Evolutionary conservation across 2,329 filamentous ascomycete species (phyloP), one percentile per base, ranked within the genome.

Genomic region (Cercospora sp.): DNA sequence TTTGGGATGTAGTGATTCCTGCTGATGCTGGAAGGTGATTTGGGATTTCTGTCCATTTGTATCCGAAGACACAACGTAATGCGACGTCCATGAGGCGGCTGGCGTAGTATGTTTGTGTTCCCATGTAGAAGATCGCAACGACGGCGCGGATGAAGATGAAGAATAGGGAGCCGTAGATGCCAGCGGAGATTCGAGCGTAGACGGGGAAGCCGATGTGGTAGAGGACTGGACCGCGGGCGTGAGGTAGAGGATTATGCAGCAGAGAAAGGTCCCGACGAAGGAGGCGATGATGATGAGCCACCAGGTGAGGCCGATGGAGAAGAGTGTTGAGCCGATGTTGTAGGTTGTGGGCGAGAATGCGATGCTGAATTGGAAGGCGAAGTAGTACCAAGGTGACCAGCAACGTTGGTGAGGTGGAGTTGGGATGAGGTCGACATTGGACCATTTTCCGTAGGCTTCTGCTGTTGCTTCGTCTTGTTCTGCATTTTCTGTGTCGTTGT

Each of bases 111-210:
- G 71, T 78, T 69, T 80, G 76, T 9, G 76, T 79, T 5, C 79
- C 79, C 63, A 79, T 80, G 74, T 80, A 82, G 65, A 81, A 79
- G 37, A 80, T 74, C 12, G 77, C 78, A 1, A 81, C 79, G 0
- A 78, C 70, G 6, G 76, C 76, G 45, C 77, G 69, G 28, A 79
- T 79, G 69, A 80, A 78, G 45, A 82, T 75, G 70, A 82, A 82
- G 30, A 80, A 79, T 65, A 78, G 78, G 1, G 79, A 78, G 16
- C 80, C 81, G 32, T 77, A 78, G 64, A 82, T 77, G 5, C 79
- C 79, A 1, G 77, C 74, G 6, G 75, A 71, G 2, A 77, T 74
- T n/a, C 78, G 73, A 7, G 75, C 74, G 49, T 78, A 79, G 13
- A 79, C 77, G 1, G 79, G 79, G 40, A 78, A 79, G 34, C 67